Conservation (phyloP, 1,284 basidiomycete genomes). For the Apiotrichum domesticum region DNA sequence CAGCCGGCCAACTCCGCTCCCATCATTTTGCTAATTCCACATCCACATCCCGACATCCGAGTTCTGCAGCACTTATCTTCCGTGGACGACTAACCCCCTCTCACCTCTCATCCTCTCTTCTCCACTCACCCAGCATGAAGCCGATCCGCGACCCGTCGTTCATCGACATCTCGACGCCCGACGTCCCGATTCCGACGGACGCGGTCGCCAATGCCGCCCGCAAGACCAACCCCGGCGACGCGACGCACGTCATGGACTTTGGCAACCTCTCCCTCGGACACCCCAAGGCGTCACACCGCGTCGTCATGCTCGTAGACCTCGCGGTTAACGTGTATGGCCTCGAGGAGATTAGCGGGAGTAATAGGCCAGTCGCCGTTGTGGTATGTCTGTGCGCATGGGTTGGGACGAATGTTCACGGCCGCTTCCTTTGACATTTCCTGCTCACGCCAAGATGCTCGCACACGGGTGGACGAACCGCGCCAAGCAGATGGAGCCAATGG, state of each 20-base stretch:
- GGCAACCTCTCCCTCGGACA: conserved; percentile 24
- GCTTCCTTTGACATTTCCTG: too few species aligned
- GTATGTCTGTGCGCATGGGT: conserved; percentile 10
- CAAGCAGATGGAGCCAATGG: conserved; percentile 31
- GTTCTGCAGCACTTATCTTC: too few species aligned
- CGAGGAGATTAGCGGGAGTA: conserved; percentile 30
- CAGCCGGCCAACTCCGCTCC: too few species aligned
- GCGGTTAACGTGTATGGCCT: conserved; percentile 36
- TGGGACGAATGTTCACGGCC: too few species aligned
- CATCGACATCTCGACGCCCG: not conserved
- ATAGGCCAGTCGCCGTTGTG: conserved; percentile 26
- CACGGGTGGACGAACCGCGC: conserved; percentile 20
- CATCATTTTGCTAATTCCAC: too few species aligned
- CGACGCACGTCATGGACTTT: conserved; percentile 24
- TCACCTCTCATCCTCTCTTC: too few species aligned
- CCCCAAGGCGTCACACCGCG: conserved; percentile 6
- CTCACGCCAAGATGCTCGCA: conserved; percentile 12
- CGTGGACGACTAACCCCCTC: too few species aligned
- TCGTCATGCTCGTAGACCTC: conserved; percentile 30
- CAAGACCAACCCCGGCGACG: not conserved
- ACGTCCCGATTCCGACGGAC: not conserved
- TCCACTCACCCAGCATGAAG: not conserved
- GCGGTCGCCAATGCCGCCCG: not conserved
- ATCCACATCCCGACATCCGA: too few species aligned
- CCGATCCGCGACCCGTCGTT: not conserved